phyloP scores from a whole-genome alignment of 1,284 basidiomycete species.

The Cryptococcus sp. region DNA sequence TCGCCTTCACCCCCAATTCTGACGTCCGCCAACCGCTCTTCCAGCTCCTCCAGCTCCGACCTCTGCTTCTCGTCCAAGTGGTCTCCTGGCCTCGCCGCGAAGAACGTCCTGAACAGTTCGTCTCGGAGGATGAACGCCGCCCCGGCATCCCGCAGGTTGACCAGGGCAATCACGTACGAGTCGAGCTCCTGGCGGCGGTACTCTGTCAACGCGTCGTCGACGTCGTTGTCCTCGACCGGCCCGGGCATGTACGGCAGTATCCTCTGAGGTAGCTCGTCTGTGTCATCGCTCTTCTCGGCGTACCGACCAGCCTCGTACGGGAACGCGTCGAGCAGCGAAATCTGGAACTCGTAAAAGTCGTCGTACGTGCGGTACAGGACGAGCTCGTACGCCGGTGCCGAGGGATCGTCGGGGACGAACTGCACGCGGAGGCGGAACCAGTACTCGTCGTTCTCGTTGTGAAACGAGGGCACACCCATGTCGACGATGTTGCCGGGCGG shows the following conservation, averaged over 20 bases:
- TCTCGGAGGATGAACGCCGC: constrained; percentile 79
- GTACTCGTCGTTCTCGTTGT: constrained; percentile 91
- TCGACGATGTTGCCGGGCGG: constrained; percentile 79
- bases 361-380: constrained; percentile 94
- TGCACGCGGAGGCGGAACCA: constrained; percentile 94
- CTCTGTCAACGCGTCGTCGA: constrained; percentile 82
- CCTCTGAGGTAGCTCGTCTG: constrained; percentile 53
- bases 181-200: constrained; percentile 80
- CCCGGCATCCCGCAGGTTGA: constrained; percentile 62
- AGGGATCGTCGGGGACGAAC: constrained; percentile 72
- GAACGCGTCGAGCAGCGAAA: constrained; percentile 77
- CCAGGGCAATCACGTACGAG: constrained; percentile 78
- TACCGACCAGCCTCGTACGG: constrained; percentile 79
- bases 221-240: constrained; percentile 64
- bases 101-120: constrained; percentile 75
- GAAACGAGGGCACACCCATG: constrained; percentile 92
- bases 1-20: constrained; percentile 11
- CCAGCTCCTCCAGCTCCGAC: constrained; percentile 61
- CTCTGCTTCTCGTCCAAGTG: constrained; percentile 67
- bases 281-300: constrained; percentile 35
- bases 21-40: constrained; percentile 49
- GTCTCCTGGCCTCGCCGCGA: constrained; percentile 84
- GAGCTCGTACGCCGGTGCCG: constrained; percentile 69
- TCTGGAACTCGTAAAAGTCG: constrained; percentile 98
- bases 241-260: constrained; percentile 96